Evolutionary conservation across 345 rosid species (phyloP).

Genomic region (Citrus glauca): DNA sequence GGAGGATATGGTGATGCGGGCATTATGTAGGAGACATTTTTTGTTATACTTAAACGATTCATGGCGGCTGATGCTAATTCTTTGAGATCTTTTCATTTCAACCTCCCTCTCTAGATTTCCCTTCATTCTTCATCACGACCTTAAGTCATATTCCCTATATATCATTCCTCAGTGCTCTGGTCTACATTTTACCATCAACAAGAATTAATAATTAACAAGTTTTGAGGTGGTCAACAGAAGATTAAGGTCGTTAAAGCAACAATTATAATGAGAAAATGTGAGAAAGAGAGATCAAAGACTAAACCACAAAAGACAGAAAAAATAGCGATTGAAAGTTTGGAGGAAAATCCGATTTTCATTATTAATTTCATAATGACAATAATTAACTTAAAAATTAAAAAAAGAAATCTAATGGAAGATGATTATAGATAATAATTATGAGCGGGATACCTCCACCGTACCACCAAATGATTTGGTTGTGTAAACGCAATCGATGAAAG

Average conservation of each 20-base stretch:
- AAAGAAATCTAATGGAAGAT: neutral
- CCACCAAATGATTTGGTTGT: constrained; percentile 29
- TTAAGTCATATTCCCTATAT: no score
- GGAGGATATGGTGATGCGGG: no score
- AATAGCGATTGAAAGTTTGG: neutral
- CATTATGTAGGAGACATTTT: no score
- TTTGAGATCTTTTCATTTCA: no score
- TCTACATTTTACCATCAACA: no score
- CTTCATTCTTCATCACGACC: no score
- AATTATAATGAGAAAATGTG: neutral
- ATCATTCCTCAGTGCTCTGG: no score
- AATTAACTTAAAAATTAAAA: neutral
- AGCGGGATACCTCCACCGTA: neutral
- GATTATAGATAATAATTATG: neutral
- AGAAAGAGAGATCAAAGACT: neutral
- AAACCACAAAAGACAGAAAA: neutral
- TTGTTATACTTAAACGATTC: no score
- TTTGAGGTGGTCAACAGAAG: neutral
- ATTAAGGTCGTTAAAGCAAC: constrained; percentile 7
- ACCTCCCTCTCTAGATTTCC: no score
- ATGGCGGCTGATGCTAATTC: no score
- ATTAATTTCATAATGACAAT: neutral
- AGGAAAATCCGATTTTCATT: constrained; percentile 5
- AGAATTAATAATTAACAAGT: neutral
- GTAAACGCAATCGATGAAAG: constrained; percentile 9